These are phyloP conservation scores for Pneumocystis canis DNA, from an alignment of 1,139 yeast genomes.

Conservation along the genomic window DNA sequence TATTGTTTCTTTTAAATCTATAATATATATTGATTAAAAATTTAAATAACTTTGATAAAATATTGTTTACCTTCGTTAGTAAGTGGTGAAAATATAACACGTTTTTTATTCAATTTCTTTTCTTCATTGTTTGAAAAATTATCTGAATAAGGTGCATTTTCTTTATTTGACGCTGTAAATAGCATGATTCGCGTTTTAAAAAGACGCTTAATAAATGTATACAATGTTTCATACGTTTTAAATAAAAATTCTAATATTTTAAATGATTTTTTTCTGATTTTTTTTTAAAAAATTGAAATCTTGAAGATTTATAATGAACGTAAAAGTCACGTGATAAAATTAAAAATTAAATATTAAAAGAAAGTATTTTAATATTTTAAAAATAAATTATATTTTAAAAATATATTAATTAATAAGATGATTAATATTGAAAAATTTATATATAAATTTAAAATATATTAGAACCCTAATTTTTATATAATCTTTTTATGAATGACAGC, in stretches of 20 bases:
- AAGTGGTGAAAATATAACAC: conserved; percentile 9
- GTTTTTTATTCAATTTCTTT: not conserved
- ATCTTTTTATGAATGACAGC: no score
- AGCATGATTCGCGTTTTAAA: not conserved
- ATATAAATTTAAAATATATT: no score
- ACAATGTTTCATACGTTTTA: not conserved
- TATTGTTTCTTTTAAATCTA: not conserved
- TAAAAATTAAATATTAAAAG: no score
- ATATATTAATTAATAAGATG: no score
- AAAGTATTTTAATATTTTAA: no score
- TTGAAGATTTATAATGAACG: no score
- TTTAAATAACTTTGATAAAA: not conserved
- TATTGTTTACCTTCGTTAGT: not conserved
- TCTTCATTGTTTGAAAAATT: not conserved
- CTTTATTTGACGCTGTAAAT: not conserved
- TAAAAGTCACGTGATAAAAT: no score
- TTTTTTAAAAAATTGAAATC: no score
- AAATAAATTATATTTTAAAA: no score
- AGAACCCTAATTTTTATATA: no score
- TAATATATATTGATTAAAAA: not conserved
- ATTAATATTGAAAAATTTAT: no score
- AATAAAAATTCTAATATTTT: not conserved
- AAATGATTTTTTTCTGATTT: not conserved
- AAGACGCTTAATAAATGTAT: not conserved
- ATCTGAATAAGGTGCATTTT: not conserved